A percentile compares a stretch with the other conserved stretches of the same genome.
Conservation (phyloP, 495 filamentous ascomycete species). For the Podospora pseudocomata region DNA sequence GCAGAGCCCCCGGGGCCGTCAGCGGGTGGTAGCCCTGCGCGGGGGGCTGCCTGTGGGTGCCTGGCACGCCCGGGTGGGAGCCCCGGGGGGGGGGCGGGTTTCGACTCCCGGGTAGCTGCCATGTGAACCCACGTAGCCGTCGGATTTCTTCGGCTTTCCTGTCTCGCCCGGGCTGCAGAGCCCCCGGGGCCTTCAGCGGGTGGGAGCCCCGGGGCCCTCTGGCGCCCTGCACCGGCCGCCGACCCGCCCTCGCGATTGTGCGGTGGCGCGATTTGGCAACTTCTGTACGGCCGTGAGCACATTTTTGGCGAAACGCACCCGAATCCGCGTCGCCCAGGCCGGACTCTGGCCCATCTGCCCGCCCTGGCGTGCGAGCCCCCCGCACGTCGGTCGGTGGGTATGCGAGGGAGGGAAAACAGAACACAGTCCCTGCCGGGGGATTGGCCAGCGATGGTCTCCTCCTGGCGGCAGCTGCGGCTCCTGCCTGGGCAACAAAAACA, state of each 20-base stretch:
- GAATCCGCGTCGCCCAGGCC: constrained; percentile 14
- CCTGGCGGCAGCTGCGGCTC: constrained; percentile 13
- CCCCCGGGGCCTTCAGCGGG: too few relatives aligned
- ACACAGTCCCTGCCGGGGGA: constrained; percentile 8
- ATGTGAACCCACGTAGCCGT: too few relatives aligned
- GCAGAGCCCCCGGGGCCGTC: too few relatives aligned
- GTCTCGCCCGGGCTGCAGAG: too few relatives aligned
- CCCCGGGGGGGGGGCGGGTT: too few relatives aligned
- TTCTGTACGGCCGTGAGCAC: constrained; percentile 12
- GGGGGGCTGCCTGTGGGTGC: too few relatives aligned
- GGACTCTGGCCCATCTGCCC: neutral
- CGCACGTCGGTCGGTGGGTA: constrained; percentile 17
- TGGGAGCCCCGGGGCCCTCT: too few relatives aligned
- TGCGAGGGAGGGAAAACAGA: constrained; percentile 3
- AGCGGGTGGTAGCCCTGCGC: too few relatives aligned
- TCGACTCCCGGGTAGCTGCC: too few relatives aligned
- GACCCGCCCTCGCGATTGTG: neutral
- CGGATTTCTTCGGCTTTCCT: too few relatives aligned
- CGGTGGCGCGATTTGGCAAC: neutral
- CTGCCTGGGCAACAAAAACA: neutral
- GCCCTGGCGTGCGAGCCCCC: constrained; percentile 6
- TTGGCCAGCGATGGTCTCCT: constrained; percentile 9
- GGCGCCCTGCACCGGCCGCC: too few relatives aligned
- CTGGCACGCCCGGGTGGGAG: too few relatives aligned
- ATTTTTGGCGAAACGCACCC: constrained; percentile 14